Percentiles rank a stretch among this genome's conserved stretches.
These are phyloP conservation scores for Beverwykella pulmonaria DNA, from an alignment of 495 filamentous ascomycete species.

Conservation along the genomic window DNA sequence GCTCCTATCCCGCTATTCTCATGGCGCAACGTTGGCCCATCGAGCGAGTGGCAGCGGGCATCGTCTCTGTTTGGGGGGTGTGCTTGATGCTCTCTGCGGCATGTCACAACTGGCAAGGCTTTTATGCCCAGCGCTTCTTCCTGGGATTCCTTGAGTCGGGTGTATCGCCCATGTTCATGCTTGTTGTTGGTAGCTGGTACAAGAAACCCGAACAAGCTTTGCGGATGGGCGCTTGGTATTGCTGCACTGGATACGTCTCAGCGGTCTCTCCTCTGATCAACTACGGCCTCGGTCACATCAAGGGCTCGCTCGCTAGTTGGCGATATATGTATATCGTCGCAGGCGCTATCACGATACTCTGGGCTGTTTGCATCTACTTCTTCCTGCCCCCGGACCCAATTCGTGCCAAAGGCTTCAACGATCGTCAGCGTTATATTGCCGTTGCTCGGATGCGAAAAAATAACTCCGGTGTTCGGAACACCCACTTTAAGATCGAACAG, in stretches of 20 bases:
- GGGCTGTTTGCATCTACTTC: slow-evolving; percentile 46
- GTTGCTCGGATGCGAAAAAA: slow-evolving; percentile 40
- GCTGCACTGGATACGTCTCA: slow-evolving; percentile 53
- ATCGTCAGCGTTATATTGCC: slow-evolving; percentile 42
- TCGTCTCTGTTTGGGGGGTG: slow-evolving; percentile 46
- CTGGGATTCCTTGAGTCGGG: slow-evolving; percentile 52
- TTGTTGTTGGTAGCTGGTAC: slow-evolving; percentile 53
- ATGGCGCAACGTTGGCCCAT: slow-evolving; percentile 53
- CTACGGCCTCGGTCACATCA: slow-evolving; percentile 55
- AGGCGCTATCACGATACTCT: slow-evolving; percentile 53
- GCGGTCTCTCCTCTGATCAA: slow-evolving; percentile 55
- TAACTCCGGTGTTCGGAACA: slow-evolving; percentile 43
- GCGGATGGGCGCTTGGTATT: slow-evolving; percentile 51
- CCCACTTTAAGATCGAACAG: slow-evolving; percentile 45
- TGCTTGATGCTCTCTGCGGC: slow-evolving; percentile 48
- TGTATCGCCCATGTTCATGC: slow-evolving; percentile 53
- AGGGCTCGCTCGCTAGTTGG: slow-evolving; percentile 38
- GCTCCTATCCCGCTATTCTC: slow-evolving; percentile 51
- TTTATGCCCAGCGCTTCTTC: slow-evolving; percentile 54
- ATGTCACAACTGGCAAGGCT: slow-evolving; percentile 44
- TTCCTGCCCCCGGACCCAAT: slow-evolving; percentile 57
- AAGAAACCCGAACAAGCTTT: slow-evolving; percentile 53
- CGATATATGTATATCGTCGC: slow-evolving; percentile 47
- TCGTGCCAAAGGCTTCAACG: slow-evolving; percentile 47
- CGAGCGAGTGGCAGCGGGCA: slow-evolving; percentile 49